Conservation (phyloP, 2,329 filamentous ascomycete genomes). For the Aspergillus sp. region DNA sequence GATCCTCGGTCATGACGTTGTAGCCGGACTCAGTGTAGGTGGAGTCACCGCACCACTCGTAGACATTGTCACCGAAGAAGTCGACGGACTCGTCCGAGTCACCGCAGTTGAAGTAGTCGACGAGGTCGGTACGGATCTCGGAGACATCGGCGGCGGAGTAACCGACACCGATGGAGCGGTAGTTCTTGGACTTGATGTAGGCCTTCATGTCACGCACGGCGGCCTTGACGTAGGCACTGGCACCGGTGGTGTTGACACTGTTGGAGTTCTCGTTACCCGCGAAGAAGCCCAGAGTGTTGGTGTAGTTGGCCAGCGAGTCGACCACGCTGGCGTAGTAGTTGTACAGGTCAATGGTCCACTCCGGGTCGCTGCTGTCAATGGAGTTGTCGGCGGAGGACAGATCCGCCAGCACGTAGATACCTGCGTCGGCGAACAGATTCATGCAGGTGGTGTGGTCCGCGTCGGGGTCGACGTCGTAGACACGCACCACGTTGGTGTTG, state of each 20-base stretch:
- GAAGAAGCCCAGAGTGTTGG: slow-evolving; percentile 93
- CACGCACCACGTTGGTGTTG: slow-evolving; percentile 85
- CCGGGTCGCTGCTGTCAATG: slow-evolving; percentile 76
- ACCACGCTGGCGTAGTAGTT: slow-evolving; percentile 78
- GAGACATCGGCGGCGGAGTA: slow-evolving; percentile 93
- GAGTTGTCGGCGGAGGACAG: slow-evolving; percentile 76
- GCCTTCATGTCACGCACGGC: slow-evolving; percentile 91
- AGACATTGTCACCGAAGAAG: slow-evolving; percentile 99
- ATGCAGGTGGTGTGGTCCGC: slow-evolving; percentile 80
- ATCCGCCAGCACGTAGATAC: slow-evolving; percentile 93
- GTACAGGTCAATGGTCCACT: slow-evolving; percentile 77
- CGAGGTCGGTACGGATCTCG: slow-evolving; percentile 75
- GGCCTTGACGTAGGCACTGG: slow-evolving; percentile 93
- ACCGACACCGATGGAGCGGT: slow-evolving; percentile 79
- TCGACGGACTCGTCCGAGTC: slow-evolving; percentile 69
- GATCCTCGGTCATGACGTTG: slow-evolving; percentile 77
- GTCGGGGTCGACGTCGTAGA: slow-evolving; percentile 83
- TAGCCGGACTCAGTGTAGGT: slow-evolving; percentile 76
- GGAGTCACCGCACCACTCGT: slow-evolving; percentile 93
- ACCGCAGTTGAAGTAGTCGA: slow-evolving; percentile 92
- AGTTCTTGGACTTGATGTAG: slow-evolving; percentile 77
- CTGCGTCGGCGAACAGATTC: slow-evolving; percentile 73
- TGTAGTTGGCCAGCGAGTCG: slow-evolving; percentile 75
- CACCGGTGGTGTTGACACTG: slow-evolving; percentile 78
- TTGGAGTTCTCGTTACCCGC: slow-evolving; percentile 96